A percentile compares a stretch with the other conserved stretches of the same genome.
Conservation (phyloP, 768 basidiomycete genomes). For the Collybia nuda region DNA sequence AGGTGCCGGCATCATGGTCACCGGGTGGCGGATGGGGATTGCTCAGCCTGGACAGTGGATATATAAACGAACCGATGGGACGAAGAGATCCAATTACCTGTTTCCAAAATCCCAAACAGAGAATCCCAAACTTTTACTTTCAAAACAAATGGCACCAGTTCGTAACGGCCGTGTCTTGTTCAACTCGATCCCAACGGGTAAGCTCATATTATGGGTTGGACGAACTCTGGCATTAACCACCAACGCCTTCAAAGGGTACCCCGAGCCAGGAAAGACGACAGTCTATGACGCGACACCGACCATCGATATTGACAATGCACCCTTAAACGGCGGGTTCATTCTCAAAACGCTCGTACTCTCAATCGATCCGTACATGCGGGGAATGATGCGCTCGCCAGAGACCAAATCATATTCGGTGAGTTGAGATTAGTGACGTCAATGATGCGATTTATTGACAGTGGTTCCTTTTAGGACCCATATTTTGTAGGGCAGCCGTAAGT, state of each 20-base stretch:
- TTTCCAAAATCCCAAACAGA: too few species aligned
- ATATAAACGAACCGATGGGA: too few species aligned
- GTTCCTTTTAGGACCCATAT: too few species aligned
- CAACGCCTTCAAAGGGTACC: constrained; percentile 25
- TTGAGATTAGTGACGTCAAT: neutral
- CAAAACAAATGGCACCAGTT: constrained; percentile 31
- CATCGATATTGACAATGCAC: constrained; percentile 51
- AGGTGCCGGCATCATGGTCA: too few species aligned
- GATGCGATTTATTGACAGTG: too few species aligned
- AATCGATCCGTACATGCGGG: constrained; percentile 42
- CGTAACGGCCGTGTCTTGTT: constrained; percentile 37
- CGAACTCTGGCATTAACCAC: neutral
- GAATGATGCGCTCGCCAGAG: constrained; percentile 34
- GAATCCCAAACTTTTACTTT: too few species aligned
- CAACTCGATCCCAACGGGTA: constrained; percentile 32
- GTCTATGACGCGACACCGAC: constrained; percentile 40
- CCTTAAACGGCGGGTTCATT: constrained; percentile 45
- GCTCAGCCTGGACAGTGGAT: too few species aligned
- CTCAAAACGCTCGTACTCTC: constrained; percentile 49
- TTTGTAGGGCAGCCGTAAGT: neutral
- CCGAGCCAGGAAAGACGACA: constrained; percentile 44
- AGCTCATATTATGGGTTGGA: too few species aligned
- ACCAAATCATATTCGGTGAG: constrained; percentile 24
- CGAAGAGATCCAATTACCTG: too few species aligned
- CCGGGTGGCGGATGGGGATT: too few species aligned